Evolutionary conservation across 768 basidiomycete genomes (phyloP).

Genomic region (Suillus lakei): DNA sequence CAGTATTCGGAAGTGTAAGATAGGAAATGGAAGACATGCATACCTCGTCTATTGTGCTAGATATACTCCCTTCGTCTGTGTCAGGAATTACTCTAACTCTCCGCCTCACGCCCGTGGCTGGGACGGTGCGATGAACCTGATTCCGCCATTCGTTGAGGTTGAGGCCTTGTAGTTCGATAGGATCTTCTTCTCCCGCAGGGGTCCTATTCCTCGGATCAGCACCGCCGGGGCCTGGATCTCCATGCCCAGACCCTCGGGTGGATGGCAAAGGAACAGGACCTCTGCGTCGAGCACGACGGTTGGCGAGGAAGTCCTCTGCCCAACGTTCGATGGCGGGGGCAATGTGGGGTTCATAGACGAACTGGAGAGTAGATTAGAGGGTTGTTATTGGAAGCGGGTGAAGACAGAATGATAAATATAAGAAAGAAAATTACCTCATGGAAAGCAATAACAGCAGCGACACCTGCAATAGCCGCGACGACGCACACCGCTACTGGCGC

Average conservation of each 20-base stretch:
- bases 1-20: not conserved
- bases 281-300: conserved; percentile 32
- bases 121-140: conserved; percentile 37
- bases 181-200: conserved; percentile 25
- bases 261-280: conserved; percentile 24
- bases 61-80: conserved; percentile 14
- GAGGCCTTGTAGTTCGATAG: conserved; percentile 57
- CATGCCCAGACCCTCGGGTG: conserved; percentile 19
- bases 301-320: conserved; percentile 38
- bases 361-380: conserved; percentile 39
- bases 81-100: conserved; percentile 14
- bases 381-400: not conserved
- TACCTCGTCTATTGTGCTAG: conserved; percentile 56
- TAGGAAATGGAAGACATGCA: conserved; percentile 14
- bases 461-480: conserved; percentile 51
- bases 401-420: not conserved
- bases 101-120: not conserved
- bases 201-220: conserved; percentile 21
- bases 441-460: conserved; percentile 58
- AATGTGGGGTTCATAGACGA: conserved; percentile 73
- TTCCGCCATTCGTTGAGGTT: conserved; percentile 61
- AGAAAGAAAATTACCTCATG: conserved; percentile 51
- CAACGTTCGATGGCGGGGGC: conserved; percentile 60
- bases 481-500: conserved; percentile 50
- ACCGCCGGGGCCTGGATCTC: conserved; percentile 7